phyloP scores from a whole-genome alignment of 257 asterid genomes.

The Solanum paucissectum region DNA sequence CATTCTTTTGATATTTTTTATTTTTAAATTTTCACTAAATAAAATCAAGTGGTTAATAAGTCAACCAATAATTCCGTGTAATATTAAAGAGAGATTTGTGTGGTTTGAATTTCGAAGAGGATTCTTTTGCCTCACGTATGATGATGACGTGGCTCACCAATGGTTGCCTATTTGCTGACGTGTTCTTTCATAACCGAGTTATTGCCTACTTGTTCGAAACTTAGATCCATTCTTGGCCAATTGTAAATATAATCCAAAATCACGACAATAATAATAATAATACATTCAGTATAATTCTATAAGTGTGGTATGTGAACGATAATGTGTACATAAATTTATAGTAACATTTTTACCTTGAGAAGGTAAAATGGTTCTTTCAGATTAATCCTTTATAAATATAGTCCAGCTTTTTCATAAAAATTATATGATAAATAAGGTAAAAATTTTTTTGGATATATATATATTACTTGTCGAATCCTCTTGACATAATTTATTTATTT shows the following conservation, averaged over 20 bases:
- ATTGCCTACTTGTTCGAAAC: background rate
- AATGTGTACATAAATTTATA: too few species aligned
- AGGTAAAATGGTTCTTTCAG: too few species aligned
- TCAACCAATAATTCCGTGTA: slow-evolving; percentile 33
- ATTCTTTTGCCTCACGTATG: slow-evolving; percentile 8
- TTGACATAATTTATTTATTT: background rate
- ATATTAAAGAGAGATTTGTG: slow-evolving; percentile 10
- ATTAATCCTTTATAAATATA: too few species aligned
- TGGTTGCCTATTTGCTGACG: slow-evolving; percentile 18
- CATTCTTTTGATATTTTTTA: background rate
- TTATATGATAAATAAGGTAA: background rate
- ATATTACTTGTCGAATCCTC: background rate
- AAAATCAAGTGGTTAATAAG: slow-evolving; percentile 12
- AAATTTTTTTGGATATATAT: background rate
- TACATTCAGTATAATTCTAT: too few species aligned
- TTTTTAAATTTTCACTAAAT: background rate
- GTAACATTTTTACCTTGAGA: background rate
- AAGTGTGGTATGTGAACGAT: rapidly evolving
- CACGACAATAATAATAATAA: too few species aligned
- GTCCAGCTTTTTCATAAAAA: background rate
- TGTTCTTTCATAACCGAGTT: slow-evolving; percentile 1
- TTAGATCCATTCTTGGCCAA: background rate
- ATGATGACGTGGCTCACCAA: slow-evolving; percentile 27
- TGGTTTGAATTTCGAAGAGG: slow-evolving; percentile 14
- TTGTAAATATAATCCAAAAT: background rate